Evolutionary conservation across 148 eudicot species (phyloP), one percentile per base, ranked within the genome.

Genomic region (Mesembryanthemum crystallinum): DNA sequence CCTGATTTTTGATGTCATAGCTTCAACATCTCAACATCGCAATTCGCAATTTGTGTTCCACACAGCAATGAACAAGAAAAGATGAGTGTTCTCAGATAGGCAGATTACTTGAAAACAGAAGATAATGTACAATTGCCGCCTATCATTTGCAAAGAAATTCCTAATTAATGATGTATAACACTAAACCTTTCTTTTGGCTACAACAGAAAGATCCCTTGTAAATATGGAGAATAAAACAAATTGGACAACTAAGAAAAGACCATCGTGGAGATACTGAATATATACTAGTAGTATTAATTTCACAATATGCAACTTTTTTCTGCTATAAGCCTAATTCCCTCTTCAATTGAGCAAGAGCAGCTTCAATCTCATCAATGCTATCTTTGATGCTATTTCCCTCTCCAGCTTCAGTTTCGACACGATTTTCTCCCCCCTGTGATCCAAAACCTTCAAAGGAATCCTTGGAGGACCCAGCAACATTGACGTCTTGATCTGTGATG

Each of bases 311-410:
- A 52, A 3, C 12, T 29, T 20, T 1, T 43, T 17, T 5, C n/a
- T 63, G 70, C 78, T 82, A 90, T 58, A 95, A 75, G 65, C 99
- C 99, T 74, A 95, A 72, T 73, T 92, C 94, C 85, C 83, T 91
- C 79, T 92, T 95, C 83, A 95, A 74, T 77, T 88, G 85, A 69
- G 96, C 91, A 60, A 95, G 99, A 68, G 94, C 82, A 7, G 97
- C 94, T 87, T 95, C 99, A 70, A 95, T 84, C 57, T 95, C 99
- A 64, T 92, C 93, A 60, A 92, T 83, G 61, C 86, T 84, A 4
- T 89, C 94, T 60, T 88, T 88, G 47, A 89, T 85, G 75, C 81
- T 85, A 78, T 70, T 84, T 52, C 77, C 79, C 30, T 58, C 80
- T 49, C 73, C 77, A 33, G 47, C 81, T 73, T 78, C 78, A 25